A percentile compares a stretch with the other conserved stretches of the same genome.
Conservation (phyloP, 169 alveolate species). For the Eimeria necatrix region DNA sequence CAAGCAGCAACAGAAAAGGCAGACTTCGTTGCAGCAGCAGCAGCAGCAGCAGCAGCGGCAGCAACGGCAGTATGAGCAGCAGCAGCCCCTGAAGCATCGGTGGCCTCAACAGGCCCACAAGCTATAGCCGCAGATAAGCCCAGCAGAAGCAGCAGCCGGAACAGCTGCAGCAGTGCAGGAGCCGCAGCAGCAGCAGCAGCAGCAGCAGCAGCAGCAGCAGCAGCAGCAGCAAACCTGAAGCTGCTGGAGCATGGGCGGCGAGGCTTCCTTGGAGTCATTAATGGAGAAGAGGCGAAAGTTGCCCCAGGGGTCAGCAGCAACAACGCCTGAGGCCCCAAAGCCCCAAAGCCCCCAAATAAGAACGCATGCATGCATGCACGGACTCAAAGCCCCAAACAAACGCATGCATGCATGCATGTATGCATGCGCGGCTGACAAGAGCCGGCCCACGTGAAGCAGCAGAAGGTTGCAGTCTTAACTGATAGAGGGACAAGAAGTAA, state of each 20-base stretch:
- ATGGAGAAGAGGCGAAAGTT: conserved; percentile 68
- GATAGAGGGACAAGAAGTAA: too few species aligned
- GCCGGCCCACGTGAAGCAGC: neutral
- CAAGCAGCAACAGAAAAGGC: neutral
- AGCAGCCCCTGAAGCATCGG: neutral
- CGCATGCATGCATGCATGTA: neutral
- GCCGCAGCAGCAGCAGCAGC: conserved; percentile 13
- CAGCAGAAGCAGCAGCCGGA: neutral
- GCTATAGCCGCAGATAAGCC: neutral
- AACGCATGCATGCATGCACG: neutral
- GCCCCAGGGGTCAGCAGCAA: conserved; percentile 71
- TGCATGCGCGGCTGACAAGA: neutral
- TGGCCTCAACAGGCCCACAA: neutral
- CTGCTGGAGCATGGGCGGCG: conserved; percentile 44
- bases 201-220: conserved; percentile 46
- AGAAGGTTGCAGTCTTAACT: neutral
- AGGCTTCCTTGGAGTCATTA: conserved; percentile 8
- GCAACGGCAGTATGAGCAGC: conserved; percentile 23
- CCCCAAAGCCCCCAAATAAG: neutral
- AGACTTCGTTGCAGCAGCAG: neutral
- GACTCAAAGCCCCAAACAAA: neutral
- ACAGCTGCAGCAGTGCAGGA: conserved; percentile 30
- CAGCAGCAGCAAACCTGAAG: conserved; percentile 52
- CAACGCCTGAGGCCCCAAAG: conserved; percentile 18
- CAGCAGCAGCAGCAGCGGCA: neutral